A percentile compares a stretch with the other conserved stretches of the same genome.
Conservation (phyloP, 2,329 filamentous ascomycete species). For the Arthrinium puccinioides region DNA sequence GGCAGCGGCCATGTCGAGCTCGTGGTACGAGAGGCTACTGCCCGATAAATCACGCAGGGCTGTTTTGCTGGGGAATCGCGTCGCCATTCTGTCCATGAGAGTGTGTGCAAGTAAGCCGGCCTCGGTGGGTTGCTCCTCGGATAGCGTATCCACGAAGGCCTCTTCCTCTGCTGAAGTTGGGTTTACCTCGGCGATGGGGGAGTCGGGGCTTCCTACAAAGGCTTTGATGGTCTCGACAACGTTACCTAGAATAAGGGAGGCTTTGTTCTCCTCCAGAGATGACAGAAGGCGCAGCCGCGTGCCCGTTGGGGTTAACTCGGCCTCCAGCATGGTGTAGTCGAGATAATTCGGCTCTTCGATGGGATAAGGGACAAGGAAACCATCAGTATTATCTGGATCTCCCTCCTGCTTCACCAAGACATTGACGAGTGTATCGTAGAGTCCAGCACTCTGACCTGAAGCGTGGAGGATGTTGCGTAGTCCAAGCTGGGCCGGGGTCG, state of each 20-base stretch:
- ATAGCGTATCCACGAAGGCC: constrained; percentile 3
- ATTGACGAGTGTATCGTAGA: constrained; percentile 6
- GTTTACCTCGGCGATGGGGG: neutral
- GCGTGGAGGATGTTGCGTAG: constrained; percentile 15
- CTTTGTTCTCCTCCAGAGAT: neutral
- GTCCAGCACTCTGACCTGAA: constrained; percentile 2
- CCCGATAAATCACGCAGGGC: constrained; percentile 2
- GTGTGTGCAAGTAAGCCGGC: constrained; percentile 2
- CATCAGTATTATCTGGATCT: neutral
- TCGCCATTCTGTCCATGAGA: constrained; percentile 3
- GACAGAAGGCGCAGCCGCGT: constrained; percentile 1
- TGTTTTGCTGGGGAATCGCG: neutral
- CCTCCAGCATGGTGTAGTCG: constrained; percentile 6
- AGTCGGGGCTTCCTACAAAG: neutral
- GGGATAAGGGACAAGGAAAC: neutral
- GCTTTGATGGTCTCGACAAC: constrained; percentile 5
- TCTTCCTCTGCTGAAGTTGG: constrained; percentile 4
- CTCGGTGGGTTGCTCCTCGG: neutral
- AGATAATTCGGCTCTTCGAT: constrained; percentile 4
- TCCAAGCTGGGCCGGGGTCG: constrained; percentile 21
- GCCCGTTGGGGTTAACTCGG: neutral
- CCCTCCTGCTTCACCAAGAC: neutral
- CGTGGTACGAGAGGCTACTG: neutral
- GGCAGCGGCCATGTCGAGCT: constrained; percentile 1
- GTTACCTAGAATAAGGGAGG: constrained; percentile 2